These are phyloP conservation scores for Podaxis sp. DNA, from an alignment of 768 basidiomycete species.

Conservation along the genomic window DNA sequence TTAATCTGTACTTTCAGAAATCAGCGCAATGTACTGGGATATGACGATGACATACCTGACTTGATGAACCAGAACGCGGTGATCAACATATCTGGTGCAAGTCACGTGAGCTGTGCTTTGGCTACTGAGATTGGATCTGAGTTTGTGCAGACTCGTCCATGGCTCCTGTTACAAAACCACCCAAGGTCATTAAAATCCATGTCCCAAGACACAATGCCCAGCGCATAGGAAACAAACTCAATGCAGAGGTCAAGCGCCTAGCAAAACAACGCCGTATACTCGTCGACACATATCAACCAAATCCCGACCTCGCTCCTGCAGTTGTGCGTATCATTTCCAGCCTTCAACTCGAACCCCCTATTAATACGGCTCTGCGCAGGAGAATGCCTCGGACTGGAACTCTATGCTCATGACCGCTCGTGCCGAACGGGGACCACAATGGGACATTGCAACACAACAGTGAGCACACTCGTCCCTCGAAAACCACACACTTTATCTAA, in stretches of 20 bases:
- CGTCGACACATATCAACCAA: slow-evolving; percentile 62
- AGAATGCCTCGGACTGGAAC: slow-evolving; percentile 85
- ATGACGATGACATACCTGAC: background rate
- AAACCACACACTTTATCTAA: background rate
- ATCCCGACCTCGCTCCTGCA: slow-evolving; percentile 58
- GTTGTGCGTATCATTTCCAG: slow-evolving; percentile 44
- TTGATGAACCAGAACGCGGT: background rate
- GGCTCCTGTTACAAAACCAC: slow-evolving; percentile 53
- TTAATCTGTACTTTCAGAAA: background rate
- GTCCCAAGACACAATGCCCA: slow-evolving; percentile 78
- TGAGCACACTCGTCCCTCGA: slow-evolving; percentile 31
- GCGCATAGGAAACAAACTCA: slow-evolving; percentile 60
- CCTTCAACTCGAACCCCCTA: background rate
- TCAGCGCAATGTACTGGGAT: background rate
- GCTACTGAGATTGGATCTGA: background rate
- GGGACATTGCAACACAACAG: slow-evolving; percentile 87
- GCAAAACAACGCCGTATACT: slow-evolving; percentile 44
- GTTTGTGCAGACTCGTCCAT: slow-evolving; percentile 25
- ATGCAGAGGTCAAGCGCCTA: slow-evolving; percentile 50
- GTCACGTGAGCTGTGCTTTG: background rate
- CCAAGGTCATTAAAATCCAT: slow-evolving; percentile 52
- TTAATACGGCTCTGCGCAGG: slow-evolving; percentile 28
- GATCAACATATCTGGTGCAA: background rate
- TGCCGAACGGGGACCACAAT: slow-evolving; percentile 80
- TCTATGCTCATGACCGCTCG: slow-evolving; percentile 73